Conservation (phyloP, 2,329 filamentous ascomycete species). For the Xylariaceae sp. region DNA sequence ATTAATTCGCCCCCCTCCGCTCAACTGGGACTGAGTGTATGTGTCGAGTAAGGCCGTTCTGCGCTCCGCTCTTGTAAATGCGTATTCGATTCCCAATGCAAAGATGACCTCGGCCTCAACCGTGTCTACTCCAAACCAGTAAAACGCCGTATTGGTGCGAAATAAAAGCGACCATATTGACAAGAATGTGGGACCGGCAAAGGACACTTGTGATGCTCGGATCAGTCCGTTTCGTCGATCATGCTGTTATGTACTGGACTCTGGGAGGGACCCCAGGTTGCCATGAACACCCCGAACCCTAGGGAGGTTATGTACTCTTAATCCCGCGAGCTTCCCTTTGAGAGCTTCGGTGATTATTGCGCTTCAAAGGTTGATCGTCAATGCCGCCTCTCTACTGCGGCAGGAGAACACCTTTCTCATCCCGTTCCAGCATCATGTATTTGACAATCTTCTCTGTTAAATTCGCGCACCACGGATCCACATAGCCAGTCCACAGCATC, state of each 20-base stretch:
- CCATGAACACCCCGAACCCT: not conserved
- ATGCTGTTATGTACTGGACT: not conserved
- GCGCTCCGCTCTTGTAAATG: no score
- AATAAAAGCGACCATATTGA: constrained; percentile 15
- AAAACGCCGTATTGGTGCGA: constrained; percentile 15
- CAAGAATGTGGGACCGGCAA: not conserved
- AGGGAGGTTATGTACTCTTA: not conserved
- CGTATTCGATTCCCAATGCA: constrained; percentile 6
- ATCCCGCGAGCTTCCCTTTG: not conserved
- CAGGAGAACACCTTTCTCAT: constrained; percentile 29
- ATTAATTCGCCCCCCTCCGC: no score
- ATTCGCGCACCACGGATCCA: constrained; percentile 47
- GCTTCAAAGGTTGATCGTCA: not conserved
- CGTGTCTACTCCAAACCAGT: constrained; percentile 15
- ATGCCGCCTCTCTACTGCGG: constrained; percentile 19
- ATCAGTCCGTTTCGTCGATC: no score
- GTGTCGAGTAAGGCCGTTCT: no score
- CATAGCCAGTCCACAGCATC: constrained; percentile 47
- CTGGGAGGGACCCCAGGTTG: not conserved
- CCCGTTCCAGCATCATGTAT: constrained; percentile 25
- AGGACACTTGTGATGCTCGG: no score
- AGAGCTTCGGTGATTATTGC: constrained; percentile 1
- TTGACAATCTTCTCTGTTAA: constrained; percentile 36
- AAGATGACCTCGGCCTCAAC: constrained; percentile 9
- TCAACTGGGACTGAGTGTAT: no score